These are phyloP conservation scores for Chaetoceros tenuissimus DNA, from an alignment of 108 stramenopile genomes.

Conservation along the genomic window DNA sequence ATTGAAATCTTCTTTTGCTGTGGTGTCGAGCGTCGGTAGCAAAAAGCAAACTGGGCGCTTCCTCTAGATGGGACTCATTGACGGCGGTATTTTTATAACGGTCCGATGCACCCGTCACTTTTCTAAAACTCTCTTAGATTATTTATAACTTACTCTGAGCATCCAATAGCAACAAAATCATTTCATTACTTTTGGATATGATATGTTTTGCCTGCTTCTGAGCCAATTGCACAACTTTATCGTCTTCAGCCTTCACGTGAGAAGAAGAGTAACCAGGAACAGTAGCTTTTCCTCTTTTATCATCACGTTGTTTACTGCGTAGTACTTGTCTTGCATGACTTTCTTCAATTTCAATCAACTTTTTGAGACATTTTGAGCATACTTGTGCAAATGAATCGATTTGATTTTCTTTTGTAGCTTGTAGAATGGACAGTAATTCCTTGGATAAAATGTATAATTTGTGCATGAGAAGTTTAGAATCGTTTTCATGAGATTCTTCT, in stretches of 20 bases:
- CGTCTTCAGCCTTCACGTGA: conserved; percentile 57
- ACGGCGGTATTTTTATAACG: too few species aligned
- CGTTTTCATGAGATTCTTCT: conserved; percentile 12
- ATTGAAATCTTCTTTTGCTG: too few species aligned
- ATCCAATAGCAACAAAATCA: too few species aligned
- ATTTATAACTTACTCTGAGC: too few species aligned
- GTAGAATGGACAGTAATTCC: not conserved
- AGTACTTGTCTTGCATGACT: conserved; percentile 51
- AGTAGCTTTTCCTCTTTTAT: conserved; percentile 56
- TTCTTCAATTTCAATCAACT: conserved; percentile 45
- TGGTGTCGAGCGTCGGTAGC: too few species aligned
- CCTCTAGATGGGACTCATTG: too few species aligned
- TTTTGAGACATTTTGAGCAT: conserved; percentile 11
- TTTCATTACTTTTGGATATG: conserved; percentile 14
- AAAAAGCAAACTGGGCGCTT: too few species aligned
- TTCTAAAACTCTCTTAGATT: too few species aligned
- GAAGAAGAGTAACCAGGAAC: conserved; percentile 63
- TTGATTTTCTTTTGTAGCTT: not conserved
- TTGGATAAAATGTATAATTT: not conserved
- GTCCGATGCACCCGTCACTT: too few species aligned
- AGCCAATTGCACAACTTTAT: conserved; percentile 50
- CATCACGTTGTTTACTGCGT: conserved; percentile 69
- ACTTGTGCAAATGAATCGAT: not conserved
- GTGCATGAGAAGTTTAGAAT: not conserved
- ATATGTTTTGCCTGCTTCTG: conserved; percentile 16